These are phyloP conservation scores for Trichocladium antarcticum DNA, from an alignment of 495 filamentous ascomycete genomes.

Conservation along the genomic window DNA sequence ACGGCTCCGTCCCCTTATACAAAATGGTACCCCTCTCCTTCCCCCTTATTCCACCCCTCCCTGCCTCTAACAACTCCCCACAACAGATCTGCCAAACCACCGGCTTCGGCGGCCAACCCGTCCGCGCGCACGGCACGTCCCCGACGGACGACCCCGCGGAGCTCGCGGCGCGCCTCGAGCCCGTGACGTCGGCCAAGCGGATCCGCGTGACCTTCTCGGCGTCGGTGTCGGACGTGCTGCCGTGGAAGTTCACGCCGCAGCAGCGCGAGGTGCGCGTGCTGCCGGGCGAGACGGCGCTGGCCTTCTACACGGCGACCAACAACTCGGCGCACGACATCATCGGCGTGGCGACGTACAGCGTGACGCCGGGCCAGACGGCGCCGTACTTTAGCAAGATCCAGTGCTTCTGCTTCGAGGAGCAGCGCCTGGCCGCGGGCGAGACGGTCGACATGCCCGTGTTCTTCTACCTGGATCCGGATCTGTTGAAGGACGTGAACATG, in stretches of 20 bases:
- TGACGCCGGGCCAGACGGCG: slow-evolving; percentile 89
- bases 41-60: neutral
- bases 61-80: neutral
- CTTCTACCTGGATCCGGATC: slow-evolving; percentile 97
- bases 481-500: slow-evolving; percentile 86
- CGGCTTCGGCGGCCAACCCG: slow-evolving; percentile 87
- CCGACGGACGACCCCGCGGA: slow-evolving; percentile 40
- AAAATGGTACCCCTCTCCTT: slow-evolving; percentile 59
- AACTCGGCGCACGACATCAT: slow-evolving; percentile 83
- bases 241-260: slow-evolving; percentile 95
- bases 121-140: slow-evolving; percentile 58
- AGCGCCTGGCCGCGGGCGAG: slow-evolving; percentile 88
- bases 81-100: slow-evolving; percentile 90
- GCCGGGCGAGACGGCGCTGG: slow-evolving; percentile 91
- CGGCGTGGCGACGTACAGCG: slow-evolving; percentile 93
- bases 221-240: slow-evolving; percentile 85
- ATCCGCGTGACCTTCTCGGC: slow-evolving; percentile 94
- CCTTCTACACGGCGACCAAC: slow-evolving; percentile 97
- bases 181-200: slow-evolving; percentile 68
- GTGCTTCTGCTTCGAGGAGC: slow-evolving; percentile 96
- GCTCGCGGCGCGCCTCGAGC: slow-evolving; percentile 59
- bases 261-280: slow-evolving; percentile 93
- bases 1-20: slow-evolving; percentile 94
- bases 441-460: slow-evolving; percentile 99
- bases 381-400: slow-evolving; percentile 99